Base-by-base conservation (phyloP, 139 green algal species). In the Coelastrella sp. region DNA sequence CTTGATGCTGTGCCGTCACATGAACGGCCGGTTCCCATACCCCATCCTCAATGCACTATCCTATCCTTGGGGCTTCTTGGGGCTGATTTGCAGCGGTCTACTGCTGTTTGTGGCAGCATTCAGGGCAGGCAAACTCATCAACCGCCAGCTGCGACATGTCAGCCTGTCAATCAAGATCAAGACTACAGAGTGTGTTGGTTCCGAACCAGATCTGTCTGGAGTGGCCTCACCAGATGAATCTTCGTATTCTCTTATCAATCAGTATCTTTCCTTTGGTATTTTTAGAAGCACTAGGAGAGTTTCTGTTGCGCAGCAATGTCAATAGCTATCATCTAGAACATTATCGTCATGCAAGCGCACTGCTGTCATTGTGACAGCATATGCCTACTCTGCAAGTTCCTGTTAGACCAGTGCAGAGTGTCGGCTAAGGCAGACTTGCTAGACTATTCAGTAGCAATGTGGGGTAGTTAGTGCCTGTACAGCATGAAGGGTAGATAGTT, bases 1-100 rank as follows among this genome's bases (percentile, higher is more conserved):
- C 79, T 75, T 90, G 27, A 66, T 88, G 62, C 37, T 91, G 17
- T 89, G 84, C 83, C 63, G 69, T 2, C 64, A 88, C 67, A 85
- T 90, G 67, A 93, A 91, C 68, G 88, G 86, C 87, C 27, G 41
- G 32, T 87, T 81, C 82, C 82, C 82, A 8, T 96, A 96, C 85
- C 93, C 93, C 64, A 87, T 96, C 76, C 75, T 96, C 25, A 95
- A 96, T 81, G 89, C 88, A 63, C 64, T 96, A 62, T 90, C 89
- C 9, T 87, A 84, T 73, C 89, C 89, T 3, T 77, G 78, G 51
- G 86, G 86, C 45, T 86, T 88, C 74, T 23, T 80, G 6, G 59
- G 25, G 8, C 34, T 85, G 5, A 37, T 67, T 0, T 43, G 17
- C 6, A 60, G 59, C 19, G 71, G 73, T 9, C 43, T 85, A 25